These are phyloP conservation scores for Anacardium occidentale DNA, from an alignment of 345 rosid genomes.

Conservation along the genomic window DNA sequence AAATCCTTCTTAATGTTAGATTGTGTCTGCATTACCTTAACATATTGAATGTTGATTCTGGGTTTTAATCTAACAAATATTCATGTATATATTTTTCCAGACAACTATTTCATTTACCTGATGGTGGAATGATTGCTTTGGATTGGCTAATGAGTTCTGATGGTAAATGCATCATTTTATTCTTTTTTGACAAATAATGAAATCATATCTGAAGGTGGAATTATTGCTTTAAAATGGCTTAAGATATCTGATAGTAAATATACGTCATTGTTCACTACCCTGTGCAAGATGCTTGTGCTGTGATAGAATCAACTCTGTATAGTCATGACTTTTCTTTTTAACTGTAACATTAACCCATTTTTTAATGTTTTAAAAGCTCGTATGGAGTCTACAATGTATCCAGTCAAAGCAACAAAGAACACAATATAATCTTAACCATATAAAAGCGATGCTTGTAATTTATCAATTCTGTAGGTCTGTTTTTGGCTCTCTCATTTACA, in stretches of 20 bases:
- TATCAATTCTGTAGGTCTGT: neutral
- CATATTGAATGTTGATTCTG: neutral
- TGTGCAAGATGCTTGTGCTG: neutral
- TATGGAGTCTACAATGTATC: too few species aligned
- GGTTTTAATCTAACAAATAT: slow-evolving; percentile 5
- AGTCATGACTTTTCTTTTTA: neutral
- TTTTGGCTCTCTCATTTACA: neutral
- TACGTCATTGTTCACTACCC: neutral
- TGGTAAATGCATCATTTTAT: slow-evolving; percentile 35
- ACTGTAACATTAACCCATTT: neutral
- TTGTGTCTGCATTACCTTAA: neutral
- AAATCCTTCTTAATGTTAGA: neutral
- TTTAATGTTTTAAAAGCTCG: neutral
- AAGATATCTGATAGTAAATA: slow-evolving; percentile 51
- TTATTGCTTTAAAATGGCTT: slow-evolving; percentile 81
- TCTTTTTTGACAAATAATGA: neutral
- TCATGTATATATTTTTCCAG: slow-evolving; percentile 33
- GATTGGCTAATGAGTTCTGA: slow-evolving; percentile 72
- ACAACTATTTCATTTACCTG: slow-evolving; percentile 63
- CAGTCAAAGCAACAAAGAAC: neutral
- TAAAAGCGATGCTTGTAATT: neutral
- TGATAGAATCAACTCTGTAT: neutral
- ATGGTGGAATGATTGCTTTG: slow-evolving; percentile 89
- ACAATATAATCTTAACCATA: neutral
- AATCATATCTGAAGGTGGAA: slow-evolving; percentile 65